Conservation (phyloP, 2,329 filamentous ascomycete species). For the Microcera coccophila region DNA sequence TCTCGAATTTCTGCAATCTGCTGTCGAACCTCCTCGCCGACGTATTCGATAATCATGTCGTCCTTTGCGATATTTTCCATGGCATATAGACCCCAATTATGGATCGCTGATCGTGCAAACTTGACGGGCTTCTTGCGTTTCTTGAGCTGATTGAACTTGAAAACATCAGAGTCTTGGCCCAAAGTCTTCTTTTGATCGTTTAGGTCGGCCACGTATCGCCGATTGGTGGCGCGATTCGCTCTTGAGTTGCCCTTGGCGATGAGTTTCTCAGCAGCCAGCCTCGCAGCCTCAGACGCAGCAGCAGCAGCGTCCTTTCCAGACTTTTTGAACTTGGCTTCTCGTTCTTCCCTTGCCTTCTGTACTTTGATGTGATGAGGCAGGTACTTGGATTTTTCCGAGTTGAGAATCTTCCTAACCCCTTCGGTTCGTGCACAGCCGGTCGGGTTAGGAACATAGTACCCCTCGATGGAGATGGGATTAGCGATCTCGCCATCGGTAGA, state of each 20-base stretch:
- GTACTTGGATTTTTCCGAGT: slow-evolving; percentile 97
- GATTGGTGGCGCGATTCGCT: slow-evolving; percentile 92
- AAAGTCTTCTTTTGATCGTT: slow-evolving; percentile 90
- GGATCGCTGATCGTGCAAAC: slow-evolving; percentile 94
- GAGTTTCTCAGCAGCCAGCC: slow-evolving; percentile 73
- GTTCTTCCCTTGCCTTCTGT: slow-evolving; percentile 83
- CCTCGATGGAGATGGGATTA: slow-evolving; percentile 47
- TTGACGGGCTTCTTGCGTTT: slow-evolving; percentile 99
- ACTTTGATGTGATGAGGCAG: slow-evolving; percentile 96
- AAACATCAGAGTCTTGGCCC: slow-evolving; percentile 79
- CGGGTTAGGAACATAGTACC: slow-evolving; percentile 77
- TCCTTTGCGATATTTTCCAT: slow-evolving; percentile 96
- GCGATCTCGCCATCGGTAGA: slow-evolving; percentile 27
- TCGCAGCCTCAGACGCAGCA: slow-evolving; percentile 65
- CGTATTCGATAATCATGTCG: slow-evolving; percentile 99
- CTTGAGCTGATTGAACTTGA: slow-evolving; percentile 98
- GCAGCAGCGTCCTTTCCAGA: slow-evolving; percentile 62
- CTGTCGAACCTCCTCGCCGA: slow-evolving; percentile 94
- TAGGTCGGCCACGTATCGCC: slow-evolving; percentile 88
- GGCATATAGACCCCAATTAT: slow-evolving; percentile 97
- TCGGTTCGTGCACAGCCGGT: slow-evolving; percentile 89
- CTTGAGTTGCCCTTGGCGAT: slow-evolving; percentile 85
- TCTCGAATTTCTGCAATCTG: slow-evolving; percentile 97
- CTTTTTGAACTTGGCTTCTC: slow-evolving; percentile 69
- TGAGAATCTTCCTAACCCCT: slow-evolving; percentile 90